These are phyloP conservation scores for Alternaria infectoria DNA, from an alignment of 2,329 filamentous ascomycete species.

Conservation along the genomic window DNA sequence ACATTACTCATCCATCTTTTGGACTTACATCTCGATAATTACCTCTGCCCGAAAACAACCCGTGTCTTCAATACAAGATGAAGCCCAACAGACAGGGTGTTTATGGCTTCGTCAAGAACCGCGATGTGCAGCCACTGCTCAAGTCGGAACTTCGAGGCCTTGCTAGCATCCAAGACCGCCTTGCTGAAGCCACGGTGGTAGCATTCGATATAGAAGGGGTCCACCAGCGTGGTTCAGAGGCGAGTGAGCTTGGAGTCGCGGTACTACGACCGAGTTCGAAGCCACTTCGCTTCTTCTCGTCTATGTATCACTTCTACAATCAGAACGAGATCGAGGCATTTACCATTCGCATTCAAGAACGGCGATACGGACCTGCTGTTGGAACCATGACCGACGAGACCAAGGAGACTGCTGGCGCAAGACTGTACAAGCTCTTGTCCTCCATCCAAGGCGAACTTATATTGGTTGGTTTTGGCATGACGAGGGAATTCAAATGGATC, in stretches of 20 bases:
- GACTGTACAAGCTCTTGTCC: background rate
- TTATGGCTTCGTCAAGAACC: background rate
- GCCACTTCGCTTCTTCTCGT: background rate
- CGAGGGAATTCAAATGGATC: background rate
- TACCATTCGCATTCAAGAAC: background rate
- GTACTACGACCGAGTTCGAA: background rate
- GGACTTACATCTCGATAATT: background rate
- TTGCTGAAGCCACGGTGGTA: background rate
- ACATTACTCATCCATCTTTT: background rate
- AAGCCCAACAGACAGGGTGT: background rate
- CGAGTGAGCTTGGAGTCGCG: background rate
- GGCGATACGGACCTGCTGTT: background rate
- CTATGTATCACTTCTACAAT: background rate
- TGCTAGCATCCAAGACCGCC: background rate
- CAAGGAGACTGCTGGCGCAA: background rate
- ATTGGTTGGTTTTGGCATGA: background rate
- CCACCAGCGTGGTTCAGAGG: background rate
- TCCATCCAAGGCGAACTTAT: background rate
- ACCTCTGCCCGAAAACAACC: background rate
- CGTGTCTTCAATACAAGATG: background rate
- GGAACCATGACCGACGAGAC: background rate
- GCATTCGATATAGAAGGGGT: background rate
- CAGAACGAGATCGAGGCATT: background rate
- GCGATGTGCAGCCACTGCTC: background rate
- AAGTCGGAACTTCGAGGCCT: background rate